Base-by-base conservation (phyloP, 2,329 filamentous ascomycete genomes). In the Fusarium acutatum region DNA sequence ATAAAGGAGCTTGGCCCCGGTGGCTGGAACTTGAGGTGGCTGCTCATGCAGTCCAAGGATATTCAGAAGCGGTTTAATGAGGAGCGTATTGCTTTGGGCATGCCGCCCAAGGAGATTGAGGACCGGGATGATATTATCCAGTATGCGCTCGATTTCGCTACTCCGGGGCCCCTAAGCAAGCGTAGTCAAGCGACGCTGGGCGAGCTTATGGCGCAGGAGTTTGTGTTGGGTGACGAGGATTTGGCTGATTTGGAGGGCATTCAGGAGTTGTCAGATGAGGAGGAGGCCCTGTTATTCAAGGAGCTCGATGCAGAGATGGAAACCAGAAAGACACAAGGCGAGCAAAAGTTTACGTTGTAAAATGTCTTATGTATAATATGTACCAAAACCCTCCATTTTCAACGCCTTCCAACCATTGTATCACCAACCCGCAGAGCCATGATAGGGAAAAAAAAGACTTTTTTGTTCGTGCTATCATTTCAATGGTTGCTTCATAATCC, bases 1-100 rank as follows among this genome's bases (percentile, higher is more conserved):
- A 88, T 98, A 79, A 93, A 92, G 85, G 94, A 97, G 82, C 86
- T 99, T 64, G 96, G 96, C 10, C 91, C 96, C 59, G 92, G 92
- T 74, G 96, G 96, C 12, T 99, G 96, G 96, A 90, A 92, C 77
- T 84, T 99, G 79, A 87, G 96, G 73, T 98, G 95, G 93, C 89
- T 93, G 71, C 86, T 99, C 69, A 94, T 98, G 92, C 94, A 96
- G 84, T 95, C 91, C 9, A 78, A 79, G 3, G 83, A 84, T 26
- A 88, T 97, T 57, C 90, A 91, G 81, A 87, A 88, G 74, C 86
- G 89, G 73, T 93, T 95, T 79, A 87, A 88, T 46, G 81, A 84
- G 56, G 87, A 97, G 84, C 86, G 94, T 69, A 83, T 86, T 65
- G 84, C 84, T 26, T 81, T 96, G 56, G 93, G 94, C 0, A 79